Conservation (phyloP, 495 filamentous ascomycete genomes). For the Penicillium taxi region DNA sequence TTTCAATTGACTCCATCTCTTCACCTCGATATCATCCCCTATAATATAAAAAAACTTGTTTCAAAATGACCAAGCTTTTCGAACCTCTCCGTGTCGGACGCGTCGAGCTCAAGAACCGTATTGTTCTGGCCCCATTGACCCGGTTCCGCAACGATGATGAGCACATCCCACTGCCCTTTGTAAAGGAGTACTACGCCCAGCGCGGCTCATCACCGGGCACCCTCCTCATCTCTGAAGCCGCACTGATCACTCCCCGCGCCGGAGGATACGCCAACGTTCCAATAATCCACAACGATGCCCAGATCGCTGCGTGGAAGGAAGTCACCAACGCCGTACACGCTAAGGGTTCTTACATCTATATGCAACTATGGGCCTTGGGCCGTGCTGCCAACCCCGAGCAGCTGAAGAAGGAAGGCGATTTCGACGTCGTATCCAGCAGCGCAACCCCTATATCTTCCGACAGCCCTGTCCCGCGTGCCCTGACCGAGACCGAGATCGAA, state of each 20-base stretch:
- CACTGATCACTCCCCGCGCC: conserved; percentile 50
- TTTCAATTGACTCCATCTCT: too few species aligned
- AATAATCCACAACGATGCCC: conserved; percentile 53
- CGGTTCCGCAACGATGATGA: conserved; percentile 41
- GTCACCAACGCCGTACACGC: conserved; percentile 61
- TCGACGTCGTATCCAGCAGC: conserved; percentile 43
- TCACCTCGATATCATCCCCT: background rate
- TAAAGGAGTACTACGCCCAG: conserved; percentile 47
- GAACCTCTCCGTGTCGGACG: conserved; percentile 41
- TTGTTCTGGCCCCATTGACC: conserved; percentile 45
- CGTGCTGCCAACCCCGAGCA: conserved; percentile 42
- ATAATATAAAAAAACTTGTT: background rate
- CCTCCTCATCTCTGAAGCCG: conserved; percentile 52
- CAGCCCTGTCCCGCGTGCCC: conserved; percentile 31
- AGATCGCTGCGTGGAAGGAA: conserved; percentile 54
- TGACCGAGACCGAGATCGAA: conserved; percentile 53
- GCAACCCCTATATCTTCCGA: conserved; percentile 32
- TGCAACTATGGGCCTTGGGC: conserved; percentile 63
- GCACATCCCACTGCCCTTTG: conserved; percentile 29
- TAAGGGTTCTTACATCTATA: conserved; percentile 53
- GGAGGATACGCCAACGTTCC: conserved; percentile 50
- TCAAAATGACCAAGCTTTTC: conserved; percentile 38
- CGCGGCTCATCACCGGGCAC: conserved; percentile 41
- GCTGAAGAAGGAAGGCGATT: conserved; percentile 24
- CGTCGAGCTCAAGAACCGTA: conserved; percentile 39